Evolutionary conservation across 345 rosid genomes (phyloP), one percentile per base, ranked within the genome.

Genomic region (Moricandia arvensis): DNA sequence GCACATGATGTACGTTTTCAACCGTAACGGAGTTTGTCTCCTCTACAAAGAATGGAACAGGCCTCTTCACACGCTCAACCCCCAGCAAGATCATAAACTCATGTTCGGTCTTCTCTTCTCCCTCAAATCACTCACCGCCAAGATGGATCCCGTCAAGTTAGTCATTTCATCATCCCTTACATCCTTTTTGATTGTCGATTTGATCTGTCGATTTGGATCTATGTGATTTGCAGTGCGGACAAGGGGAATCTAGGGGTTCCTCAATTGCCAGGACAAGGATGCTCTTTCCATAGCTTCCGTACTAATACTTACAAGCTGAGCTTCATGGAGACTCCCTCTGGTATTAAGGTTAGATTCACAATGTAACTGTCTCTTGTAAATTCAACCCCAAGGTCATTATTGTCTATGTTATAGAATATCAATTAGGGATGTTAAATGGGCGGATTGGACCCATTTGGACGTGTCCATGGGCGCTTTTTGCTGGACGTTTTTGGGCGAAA

Each of bases 91-190:
- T 70, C 98, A 86, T 74, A 90, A 90, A 83, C 99, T 95, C 79
- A 92, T 95, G 96, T 95, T 89, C 38, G 99, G 99, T 63, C 88
- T 92, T 60, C 99, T 95, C 80, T 95, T 92, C 93, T 92, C 98
- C 3, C 99, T 92, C 84, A 95, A 95, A 82, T 95, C 99, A 9
- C 84, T 95, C 62, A 85, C 98, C 12, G 96, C 96, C 30, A 95
- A 95, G 66, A 89, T 95, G 97, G 99, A 95, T 83, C 99, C 99
- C 31, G 86, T 86, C 15, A 79, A 84, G 97, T 91, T 58, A 67
- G 53, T 45, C 57, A 71, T 57, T 33, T 75, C 66, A 41, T 38
- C 45, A 38, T 8, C 21, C 69, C 43, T 60, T 71, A 33, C 0
- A 4, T 5, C 4, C 29, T 24, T 75, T 38, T 51, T 9, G 13